phyloP scores from a whole-genome alignment of 768 basidiomycete genomes.

The Trametes gibbosa region DNA sequence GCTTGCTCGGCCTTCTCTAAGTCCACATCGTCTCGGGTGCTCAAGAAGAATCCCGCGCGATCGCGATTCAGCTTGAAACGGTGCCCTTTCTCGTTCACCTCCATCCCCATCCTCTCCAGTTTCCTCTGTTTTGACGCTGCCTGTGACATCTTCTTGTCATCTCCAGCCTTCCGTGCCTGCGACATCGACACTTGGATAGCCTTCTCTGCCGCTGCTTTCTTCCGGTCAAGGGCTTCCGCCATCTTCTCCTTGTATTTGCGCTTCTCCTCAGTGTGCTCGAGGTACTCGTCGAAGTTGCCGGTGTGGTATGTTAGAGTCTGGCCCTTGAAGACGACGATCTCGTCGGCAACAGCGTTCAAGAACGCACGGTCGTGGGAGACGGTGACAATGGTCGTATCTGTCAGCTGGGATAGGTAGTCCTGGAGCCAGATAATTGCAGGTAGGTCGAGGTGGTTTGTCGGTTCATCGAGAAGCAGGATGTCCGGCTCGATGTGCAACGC shows the following conservation, averaged over 20 bases:
- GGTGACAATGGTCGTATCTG: constrained; percentile 19
- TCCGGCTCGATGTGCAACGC: constrained; percentile 92
- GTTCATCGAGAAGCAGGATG: constrained; percentile 88
- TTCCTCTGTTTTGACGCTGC: constrained; percentile 10
- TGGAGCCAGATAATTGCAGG: constrained; percentile 60
- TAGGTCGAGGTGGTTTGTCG: constrained; percentile 98
- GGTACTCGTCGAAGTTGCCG: constrained; percentile 21
- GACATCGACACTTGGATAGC: constrained; percentile 20
- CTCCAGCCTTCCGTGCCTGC: constrained; percentile 19
- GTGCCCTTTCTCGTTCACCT: constrained; percentile 23
- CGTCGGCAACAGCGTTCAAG: constrained; percentile 23
- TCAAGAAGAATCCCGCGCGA: constrained; percentile 13
- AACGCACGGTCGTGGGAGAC: constrained; percentile 27
- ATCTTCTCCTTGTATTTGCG: constrained; percentile 18
- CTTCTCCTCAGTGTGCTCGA: constrained; percentile 23
- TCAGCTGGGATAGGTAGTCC: constrained; percentile 14
- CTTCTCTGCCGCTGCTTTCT: constrained; percentile 22
- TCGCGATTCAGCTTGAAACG: constrained; percentile 27
- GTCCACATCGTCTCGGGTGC: constrained; percentile 9
- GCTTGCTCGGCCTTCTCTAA: constrained; percentile 21
- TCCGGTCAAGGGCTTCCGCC: constrained; percentile 19
- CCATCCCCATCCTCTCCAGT: constrained; percentile 22
- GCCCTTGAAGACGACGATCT: constrained; percentile 21
- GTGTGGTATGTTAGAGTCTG: constrained; percentile 22
- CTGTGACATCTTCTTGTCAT: constrained; percentile 23